phyloP scores from a whole-genome alignment of 805 yeast species.

The Metschnikowia noctiluminum region DNA sequence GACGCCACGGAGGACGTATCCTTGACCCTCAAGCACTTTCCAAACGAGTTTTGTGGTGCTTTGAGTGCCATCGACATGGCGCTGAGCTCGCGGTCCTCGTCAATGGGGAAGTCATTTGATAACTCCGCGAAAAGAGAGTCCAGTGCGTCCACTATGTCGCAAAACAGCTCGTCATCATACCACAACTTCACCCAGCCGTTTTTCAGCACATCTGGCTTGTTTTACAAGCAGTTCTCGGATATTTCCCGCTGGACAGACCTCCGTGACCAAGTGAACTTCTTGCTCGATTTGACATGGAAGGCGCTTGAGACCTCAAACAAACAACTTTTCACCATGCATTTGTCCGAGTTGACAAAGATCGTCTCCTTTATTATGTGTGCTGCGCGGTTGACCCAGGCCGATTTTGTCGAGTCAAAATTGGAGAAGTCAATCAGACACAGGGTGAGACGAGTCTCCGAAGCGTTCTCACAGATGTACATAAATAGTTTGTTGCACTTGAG shows the following conservation, averaged over 20 bases:
- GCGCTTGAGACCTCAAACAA: constrained; percentile 51
- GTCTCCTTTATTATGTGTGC: constrained; percentile 52
- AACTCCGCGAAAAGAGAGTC: constrained; percentile 35
- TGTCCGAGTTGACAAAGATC: constrained; percentile 51
- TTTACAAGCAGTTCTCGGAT: constrained; percentile 60
- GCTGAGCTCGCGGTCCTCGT: constrained; percentile 9
- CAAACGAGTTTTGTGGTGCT: constrained; percentile 5
- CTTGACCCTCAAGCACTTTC: constrained; percentile 12
- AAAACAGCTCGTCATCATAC: constrained; percentile 28
- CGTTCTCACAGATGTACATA: constrained; percentile 61
- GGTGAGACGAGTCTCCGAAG: constrained; percentile 49
- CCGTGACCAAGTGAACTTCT: constrained; percentile 44
- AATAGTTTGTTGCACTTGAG: constrained; percentile 61
- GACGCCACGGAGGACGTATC: constrained; percentile 22
- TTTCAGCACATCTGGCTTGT: constrained; percentile 39
- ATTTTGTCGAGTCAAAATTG: constrained; percentile 45
- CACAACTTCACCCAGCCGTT: constrained; percentile 43
- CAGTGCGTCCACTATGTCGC: constrained; percentile 32
- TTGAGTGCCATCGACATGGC: constrained; percentile 1
- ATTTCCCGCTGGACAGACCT: constrained; percentile 58
- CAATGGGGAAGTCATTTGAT: constrained; percentile 23
- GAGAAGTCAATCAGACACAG: constrained; percentile 47
- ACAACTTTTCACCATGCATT: constrained; percentile 50
- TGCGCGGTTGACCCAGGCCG: constrained; percentile 51
- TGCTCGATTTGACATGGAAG: constrained; percentile 47